These are phyloP conservation scores for Erysiphe pulchra DNA, from an alignment of 2,329 filamentous ascomycete genomes.

Conservation along the genomic window DNA sequence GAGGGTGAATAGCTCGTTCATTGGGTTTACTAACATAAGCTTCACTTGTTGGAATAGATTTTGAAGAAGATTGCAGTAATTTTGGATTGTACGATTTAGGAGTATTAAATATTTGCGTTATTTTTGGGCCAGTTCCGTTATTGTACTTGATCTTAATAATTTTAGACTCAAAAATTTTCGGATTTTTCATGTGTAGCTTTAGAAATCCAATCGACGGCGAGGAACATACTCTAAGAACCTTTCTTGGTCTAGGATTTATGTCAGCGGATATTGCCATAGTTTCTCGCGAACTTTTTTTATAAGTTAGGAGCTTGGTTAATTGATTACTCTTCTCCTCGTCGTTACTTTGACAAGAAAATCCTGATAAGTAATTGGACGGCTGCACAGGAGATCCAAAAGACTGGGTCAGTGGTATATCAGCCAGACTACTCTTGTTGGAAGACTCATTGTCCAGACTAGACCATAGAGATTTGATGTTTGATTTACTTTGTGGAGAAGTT, in stretches of 20 bases:
- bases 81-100: not conserved
- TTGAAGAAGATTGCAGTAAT: not conserved
- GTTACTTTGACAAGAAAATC: too few relatives aligned
- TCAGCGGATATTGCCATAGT: not conserved
- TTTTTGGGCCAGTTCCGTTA: constrained; percentile 25
- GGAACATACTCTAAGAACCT: constrained; percentile 17
- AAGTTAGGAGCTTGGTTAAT: too few relatives aligned
- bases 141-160: constrained; percentile 1
- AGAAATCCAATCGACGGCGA: constrained; percentile 27
- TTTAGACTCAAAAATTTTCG: constrained; percentile 2
- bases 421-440: too few relatives aligned
- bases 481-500: too few relatives aligned
- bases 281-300: not conserved
- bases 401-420: too few relatives aligned
- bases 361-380: too few relatives aligned
- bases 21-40: constrained; percentile 2
- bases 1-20: constrained; percentile 33
- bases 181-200: not conserved
- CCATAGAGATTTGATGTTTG: too few relatives aligned
- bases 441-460: too few relatives aligned
- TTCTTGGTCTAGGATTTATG: not conserved
- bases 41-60: not conserved
- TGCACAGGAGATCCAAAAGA: too few relatives aligned
- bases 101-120: constrained; percentile 31
- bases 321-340: too few relatives aligned